A percentile compares a stretch with the other conserved stretches of the same genome.
These are phyloP conservation scores for Blastocystis sp. DNA, from an alignment of 352 stramenopile genomes.

Conservation along the genomic window DNA sequence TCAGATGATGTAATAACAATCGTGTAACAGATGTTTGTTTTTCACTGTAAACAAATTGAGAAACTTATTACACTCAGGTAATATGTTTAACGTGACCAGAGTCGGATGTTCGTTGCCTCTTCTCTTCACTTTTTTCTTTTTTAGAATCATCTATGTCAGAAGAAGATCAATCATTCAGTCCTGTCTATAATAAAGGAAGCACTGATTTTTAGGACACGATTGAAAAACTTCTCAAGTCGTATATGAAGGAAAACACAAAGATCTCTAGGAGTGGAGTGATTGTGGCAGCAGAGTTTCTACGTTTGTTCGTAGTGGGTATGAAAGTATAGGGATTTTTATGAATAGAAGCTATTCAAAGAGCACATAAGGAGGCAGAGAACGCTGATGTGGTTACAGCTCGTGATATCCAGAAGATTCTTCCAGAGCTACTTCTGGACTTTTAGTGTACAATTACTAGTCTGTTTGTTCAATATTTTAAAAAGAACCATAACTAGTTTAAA, in stretches of 20 bases:
- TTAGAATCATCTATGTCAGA: background rate
- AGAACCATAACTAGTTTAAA: background rate
- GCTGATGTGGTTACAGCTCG: background rate
- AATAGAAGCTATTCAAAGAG: constrained; percentile 23
- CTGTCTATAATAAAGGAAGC: background rate
- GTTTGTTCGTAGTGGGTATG: constrained; percentile 39
- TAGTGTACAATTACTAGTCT: background rate
- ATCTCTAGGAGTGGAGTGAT: constrained; percentile 7
- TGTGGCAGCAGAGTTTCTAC: background rate
- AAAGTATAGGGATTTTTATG: background rate
- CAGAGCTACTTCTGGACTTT: constrained; percentile 51
- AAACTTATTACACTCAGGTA: background rate
- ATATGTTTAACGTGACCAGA: constrained; percentile 53
- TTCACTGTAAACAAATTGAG: too few relatives aligned
- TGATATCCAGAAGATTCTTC: constrained; percentile 29
- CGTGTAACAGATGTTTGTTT: background rate
- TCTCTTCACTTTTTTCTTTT: constrained; percentile 39
- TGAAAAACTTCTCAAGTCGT: constrained; percentile 4
- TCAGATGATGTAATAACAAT: background rate
- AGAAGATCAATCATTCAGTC: constrained; percentile 39
- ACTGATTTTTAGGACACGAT: background rate
- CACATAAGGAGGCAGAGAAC: constrained; percentile 13
- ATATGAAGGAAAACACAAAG: constrained; percentile 30
- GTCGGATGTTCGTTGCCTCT: constrained; percentile 48
- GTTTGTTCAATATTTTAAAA: background rate